Percentiles rank a stretch among this genome's conserved stretches.
These are phyloP conservation scores for Torrubiella hemipterigena DNA, from an alignment of 2,329 filamentous ascomycete species.

Conservation along the genomic window DNA sequence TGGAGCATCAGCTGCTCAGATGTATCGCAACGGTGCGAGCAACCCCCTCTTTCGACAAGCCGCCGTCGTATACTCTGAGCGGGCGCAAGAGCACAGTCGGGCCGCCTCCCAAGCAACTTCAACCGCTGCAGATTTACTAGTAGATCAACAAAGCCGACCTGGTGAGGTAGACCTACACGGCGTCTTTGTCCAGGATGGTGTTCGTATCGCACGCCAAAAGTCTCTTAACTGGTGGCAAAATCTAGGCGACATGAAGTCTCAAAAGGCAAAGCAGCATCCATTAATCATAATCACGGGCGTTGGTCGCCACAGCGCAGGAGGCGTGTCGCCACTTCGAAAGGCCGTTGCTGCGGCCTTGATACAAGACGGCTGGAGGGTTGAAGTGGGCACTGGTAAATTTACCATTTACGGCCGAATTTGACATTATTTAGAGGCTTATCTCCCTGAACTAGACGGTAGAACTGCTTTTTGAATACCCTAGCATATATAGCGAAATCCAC, in stretches of 20 bases:
- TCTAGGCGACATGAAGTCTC: slow-evolving; percentile 51
- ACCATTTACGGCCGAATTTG: slow-evolving; percentile 49
- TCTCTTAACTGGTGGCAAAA: slow-evolving; percentile 66
- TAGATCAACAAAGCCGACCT: slow-evolving; percentile 51
- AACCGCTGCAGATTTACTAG: slow-evolving; percentile 58
- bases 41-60: slow-evolving; percentile 64
- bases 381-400: slow-evolving; percentile 59
- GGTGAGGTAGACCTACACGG: slow-evolving; percentile 69
- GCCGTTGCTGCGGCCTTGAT: slow-evolving; percentile 67
- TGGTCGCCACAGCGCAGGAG: slow-evolving; percentile 67
- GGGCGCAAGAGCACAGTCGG: slow-evolving; percentile 52
- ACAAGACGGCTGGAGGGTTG: slow-evolving; percentile 72
- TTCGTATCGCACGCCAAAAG: slow-evolving; percentile 59
- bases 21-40: slow-evolving; percentile 43
- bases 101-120: slow-evolving; percentile 46
- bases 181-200: slow-evolving; percentile 67
- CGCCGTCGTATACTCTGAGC: slow-evolving; percentile 62
- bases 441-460: no score
- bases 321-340: slow-evolving; percentile 63
- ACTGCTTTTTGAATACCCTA: no score
- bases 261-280: slow-evolving; percentile 32
- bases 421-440: slow-evolving; percentile 3
- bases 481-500: no score
- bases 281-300: slow-evolving; percentile 73
- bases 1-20: slow-evolving; percentile 23